Evolutionary conservation across 1,284 basidiomycete species (phyloP).

Genomic region (Afroboletus lepidellus): DNA sequence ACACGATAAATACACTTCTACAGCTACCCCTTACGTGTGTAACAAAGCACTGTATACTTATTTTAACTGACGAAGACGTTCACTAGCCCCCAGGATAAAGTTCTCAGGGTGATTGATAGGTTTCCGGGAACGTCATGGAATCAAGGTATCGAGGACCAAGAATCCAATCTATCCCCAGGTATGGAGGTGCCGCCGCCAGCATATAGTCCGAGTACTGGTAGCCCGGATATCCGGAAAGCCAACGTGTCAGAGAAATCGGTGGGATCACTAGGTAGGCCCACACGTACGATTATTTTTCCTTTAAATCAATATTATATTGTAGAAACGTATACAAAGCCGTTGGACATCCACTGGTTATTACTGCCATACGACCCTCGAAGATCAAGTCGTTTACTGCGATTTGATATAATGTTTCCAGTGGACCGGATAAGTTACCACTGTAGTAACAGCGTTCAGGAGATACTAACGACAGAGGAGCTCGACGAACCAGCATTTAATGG

Average conservation of each 20-base stretch:
- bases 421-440: neutral
- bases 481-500: neutral
- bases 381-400: neutral
- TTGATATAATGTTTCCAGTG: neutral
- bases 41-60: no score
- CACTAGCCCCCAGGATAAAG: no score
- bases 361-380: neutral
- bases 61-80: no score
- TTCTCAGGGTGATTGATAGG: no score
- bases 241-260: neutral
- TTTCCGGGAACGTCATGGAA: neutral
- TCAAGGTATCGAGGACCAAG: neutral
- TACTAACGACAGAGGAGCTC: neutral
- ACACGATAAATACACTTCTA: no score
- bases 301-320: neutral
- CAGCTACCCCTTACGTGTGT: no score
- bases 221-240: neutral
- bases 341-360: neutral
- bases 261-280: neutral
- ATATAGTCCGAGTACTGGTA: neutral
- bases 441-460: neutral
- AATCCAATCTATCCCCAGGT: neutral
- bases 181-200: neutral
- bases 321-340: neutral
- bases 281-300: neutral